phyloP scores from a whole-genome alignment of 108 stramenopile genomes.

The Ochromonas danica region DNA sequence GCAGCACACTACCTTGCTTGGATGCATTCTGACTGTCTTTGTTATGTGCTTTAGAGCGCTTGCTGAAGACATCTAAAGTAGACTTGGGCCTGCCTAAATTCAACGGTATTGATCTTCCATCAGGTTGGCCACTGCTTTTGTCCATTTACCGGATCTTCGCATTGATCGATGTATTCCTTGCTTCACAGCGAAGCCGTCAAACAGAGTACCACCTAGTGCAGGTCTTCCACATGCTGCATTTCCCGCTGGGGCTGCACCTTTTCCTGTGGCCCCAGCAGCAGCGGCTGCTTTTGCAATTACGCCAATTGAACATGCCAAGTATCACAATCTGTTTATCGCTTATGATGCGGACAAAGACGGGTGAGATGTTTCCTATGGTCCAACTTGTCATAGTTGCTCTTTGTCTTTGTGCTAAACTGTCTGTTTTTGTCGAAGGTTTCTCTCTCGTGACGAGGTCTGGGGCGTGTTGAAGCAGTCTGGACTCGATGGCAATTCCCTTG shows the following conservation, averaged over 20 bases:
- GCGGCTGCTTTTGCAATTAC: neutral
- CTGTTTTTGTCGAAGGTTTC: neutral
- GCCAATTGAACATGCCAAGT: slow-evolving; percentile 4
- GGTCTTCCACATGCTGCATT: neutral
- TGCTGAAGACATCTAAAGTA: neutral
- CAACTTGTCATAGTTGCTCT: neutral
- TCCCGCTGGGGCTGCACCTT: neutral
- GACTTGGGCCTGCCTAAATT: slow-evolving; percentile 8
- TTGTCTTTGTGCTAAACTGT: neutral
- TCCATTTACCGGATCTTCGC: too few relatives aligned
- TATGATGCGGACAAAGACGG: slow-evolving; percentile 22
- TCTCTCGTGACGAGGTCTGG: slow-evolving; percentile 4
- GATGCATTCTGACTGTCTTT: neutral
- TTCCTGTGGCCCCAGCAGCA: neutral
- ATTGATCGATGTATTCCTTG: too few relatives aligned
- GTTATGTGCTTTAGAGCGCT: slow-evolving; percentile 6
- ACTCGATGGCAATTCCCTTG: neutral
- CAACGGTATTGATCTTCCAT: slow-evolving; percentile 26
- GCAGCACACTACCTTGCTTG: neutral
- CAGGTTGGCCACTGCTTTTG: neutral
- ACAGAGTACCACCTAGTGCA: neutral
- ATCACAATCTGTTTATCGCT: slow-evolving; percentile 12
- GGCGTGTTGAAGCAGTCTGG: slow-evolving; percentile 21
- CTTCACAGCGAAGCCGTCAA: slow-evolving; percentile 5
- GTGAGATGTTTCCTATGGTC: neutral